Evolutionary conservation across 148 eudicot species (phyloP).

Genomic region (Drosera capensis): DNA sequence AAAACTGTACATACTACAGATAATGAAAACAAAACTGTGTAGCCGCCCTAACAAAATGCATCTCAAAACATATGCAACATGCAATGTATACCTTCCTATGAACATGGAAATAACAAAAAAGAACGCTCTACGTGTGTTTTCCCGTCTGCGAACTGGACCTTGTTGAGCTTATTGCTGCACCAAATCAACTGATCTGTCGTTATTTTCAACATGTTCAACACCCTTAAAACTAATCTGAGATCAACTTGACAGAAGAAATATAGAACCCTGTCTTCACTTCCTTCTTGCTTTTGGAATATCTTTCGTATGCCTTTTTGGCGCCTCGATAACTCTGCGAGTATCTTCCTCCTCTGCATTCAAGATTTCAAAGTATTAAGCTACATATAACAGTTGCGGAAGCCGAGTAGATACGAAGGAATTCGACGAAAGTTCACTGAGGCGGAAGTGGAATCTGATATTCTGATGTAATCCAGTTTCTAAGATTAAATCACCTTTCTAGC

Average conservation of each 20-base stretch:
- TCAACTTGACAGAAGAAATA: constrained; percentile 82
- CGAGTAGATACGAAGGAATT: no score
- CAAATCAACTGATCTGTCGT: constrained; percentile 71
- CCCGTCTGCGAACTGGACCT: constrained; percentile 39
- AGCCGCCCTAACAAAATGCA: no score
- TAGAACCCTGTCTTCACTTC: constrained; percentile 42
- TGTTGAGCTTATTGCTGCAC: constrained; percentile 58
- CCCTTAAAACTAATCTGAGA: constrained; percentile 60
- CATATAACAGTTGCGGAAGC: no score
- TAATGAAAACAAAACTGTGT: no score
- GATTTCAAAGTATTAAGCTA: not conserved
- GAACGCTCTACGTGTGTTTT: constrained; percentile 50
- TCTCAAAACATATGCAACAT: no score
- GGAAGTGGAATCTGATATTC: no score
- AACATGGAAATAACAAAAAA: constrained; percentile 84
- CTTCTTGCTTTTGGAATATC: constrained; percentile 29
- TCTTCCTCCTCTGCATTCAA: constrained; percentile 62
- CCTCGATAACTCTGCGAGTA: constrained; percentile 44
- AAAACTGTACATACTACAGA: no score
- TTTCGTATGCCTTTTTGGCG: constrained; percentile 49
- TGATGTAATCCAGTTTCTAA: not conserved
- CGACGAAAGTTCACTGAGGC: no score
- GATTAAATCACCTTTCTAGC: constrained; percentile 40
- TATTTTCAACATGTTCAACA: constrained; percentile 56
- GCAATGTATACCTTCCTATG: no score